A percentile compares a stretch with the other conserved stretches of the same genome.
Evolutionary conservation across 164 flowering plant species (phyloP).

Genomic region (Chimonanthus salicifolius): DNA sequence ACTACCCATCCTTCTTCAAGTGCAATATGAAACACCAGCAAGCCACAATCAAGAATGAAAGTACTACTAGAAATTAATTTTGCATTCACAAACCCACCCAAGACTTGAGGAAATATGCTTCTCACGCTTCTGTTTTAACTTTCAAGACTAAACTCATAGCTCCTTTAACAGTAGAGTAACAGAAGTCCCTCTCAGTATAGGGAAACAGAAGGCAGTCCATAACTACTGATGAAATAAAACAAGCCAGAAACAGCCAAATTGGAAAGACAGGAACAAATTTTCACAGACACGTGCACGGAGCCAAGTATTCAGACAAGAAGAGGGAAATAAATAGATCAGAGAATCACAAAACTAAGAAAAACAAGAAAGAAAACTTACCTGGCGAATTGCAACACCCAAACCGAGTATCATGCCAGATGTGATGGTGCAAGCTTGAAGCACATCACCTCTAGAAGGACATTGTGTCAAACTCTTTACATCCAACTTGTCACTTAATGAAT

Average conservation of each 20-base stretch:
- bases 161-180: too few species aligned
- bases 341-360: neutral
- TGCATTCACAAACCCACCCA: too few species aligned
- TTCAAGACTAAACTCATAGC: too few species aligned
- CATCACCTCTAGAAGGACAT: slow-evolving; percentile 41
- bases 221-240: neutral
- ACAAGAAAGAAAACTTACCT: slow-evolving; percentile 32
- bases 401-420: slow-evolving; percentile 63
- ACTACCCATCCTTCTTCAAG: slow-evolving; percentile 61
- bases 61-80: neutral
- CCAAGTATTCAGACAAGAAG: neutral
- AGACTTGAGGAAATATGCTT: too few species aligned
- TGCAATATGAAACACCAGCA: slow-evolving; percentile 71
- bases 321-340: neutral
- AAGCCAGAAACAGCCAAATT: neutral
- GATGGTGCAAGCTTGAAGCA: slow-evolving; percentile 69
- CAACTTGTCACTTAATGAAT: slow-evolving; percentile 15
- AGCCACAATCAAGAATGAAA: slow-evolving; percentile 5
- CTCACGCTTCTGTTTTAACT: too few species aligned
- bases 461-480: slow-evolving; percentile 12
- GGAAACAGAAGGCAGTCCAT: neutral
- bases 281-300: neutral
- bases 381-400: slow-evolving; percentile 57
- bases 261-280: neutral
- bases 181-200: neutral